Percentiles rank a stretch among this genome's conserved stretches.
Evolutionary conservation across 1,139 yeast species (phyloP).

Genomic region (Hansenula sp.): DNA sequence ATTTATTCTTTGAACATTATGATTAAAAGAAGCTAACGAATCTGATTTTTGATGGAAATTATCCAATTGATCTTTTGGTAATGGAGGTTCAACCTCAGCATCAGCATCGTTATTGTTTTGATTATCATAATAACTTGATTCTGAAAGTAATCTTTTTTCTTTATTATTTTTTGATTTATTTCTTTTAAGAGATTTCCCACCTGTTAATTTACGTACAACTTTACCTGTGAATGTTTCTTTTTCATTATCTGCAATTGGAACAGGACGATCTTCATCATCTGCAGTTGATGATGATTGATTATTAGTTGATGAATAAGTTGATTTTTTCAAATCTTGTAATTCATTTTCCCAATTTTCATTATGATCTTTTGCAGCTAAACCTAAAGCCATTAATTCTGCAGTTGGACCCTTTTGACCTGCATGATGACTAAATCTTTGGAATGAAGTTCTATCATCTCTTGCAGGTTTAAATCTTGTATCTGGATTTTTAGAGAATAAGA

Average conservation of each 20-base stretch:
- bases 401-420: slow-evolving; percentile 30
- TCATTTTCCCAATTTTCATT: slow-evolving; percentile 62
- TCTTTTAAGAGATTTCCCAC: slow-evolving; percentile 19
- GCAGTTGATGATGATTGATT: slow-evolving; percentile 4
- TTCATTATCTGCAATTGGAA: slow-evolving; percentile 16
- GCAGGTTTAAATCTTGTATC: slow-evolving; percentile 83
- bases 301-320: slow-evolving; percentile 9
- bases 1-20: slow-evolving; percentile 7
- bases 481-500: slow-evolving; percentile 68
- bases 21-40: slow-evolving; percentile 16
- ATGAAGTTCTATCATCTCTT: slow-evolving; percentile 77
- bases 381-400: slow-evolving; percentile 63
- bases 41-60: slow-evolving; percentile 10
- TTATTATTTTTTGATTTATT: slow-evolving; percentile 7
- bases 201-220: slow-evolving; percentile 27
- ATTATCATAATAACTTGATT: slow-evolving; percentile 3
- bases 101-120: slow-evolving; percentile 1
- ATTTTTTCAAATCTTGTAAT: slow-evolving; percentile 32
- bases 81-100: slow-evolving; percentile 4
- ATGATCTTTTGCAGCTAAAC: slow-evolving; percentile 70
- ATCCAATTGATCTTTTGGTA: slow-evolving; percentile 3
- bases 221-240: slow-evolving; percentile 30
- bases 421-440: slow-evolving; percentile 48
- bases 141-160: slow-evolving; percentile 13
- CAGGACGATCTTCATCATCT: slow-evolving; percentile 13